Evolutionary conservation across 1,284 basidiomycete genomes (phyloP).

Genomic region (Coriolopsis trogii): DNA sequence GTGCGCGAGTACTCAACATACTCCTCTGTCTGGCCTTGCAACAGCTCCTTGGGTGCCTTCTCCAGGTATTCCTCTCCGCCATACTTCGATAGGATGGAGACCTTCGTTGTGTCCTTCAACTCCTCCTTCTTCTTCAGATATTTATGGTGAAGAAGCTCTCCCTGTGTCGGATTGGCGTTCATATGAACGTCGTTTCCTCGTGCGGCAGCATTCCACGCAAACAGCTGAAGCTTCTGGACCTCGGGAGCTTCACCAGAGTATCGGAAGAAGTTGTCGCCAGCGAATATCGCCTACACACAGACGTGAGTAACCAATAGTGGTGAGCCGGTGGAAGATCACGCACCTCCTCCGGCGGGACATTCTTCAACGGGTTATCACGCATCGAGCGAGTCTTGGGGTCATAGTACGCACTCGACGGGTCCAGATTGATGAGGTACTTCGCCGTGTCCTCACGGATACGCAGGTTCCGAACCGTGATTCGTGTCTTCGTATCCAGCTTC

Average conservation of each 20-base stretch:
- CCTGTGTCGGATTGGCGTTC: constrained; percentile 96
- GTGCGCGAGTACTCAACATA: constrained; percentile 97
- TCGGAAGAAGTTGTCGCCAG: constrained; percentile 95
- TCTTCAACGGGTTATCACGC: constrained; percentile 91
- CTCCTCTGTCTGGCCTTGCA: constrained; percentile 94
- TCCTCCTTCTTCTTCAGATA: constrained; percentile 93
- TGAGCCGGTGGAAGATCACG: constrained; percentile 29
- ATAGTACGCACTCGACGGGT: constrained; percentile 96
- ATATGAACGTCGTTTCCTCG: constrained; percentile 95
- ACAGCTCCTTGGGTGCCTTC: constrained; percentile 84
- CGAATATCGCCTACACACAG: constrained; percentile 74
- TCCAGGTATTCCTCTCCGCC: constrained; percentile 95
- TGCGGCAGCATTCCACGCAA: constrained; percentile 96
- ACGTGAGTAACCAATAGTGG: constrained; percentile 10
- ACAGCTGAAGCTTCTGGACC: constrained; percentile 91
- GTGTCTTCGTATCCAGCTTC: constrained; percentile 96
- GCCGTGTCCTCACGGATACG: constrained; percentile 99
- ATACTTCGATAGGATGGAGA: constrained; percentile 87
- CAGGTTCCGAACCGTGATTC: constrained; percentile 97
- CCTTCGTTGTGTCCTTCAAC: constrained; percentile 85
- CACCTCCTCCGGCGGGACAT: constrained; percentile 84
- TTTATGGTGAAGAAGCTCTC: constrained; percentile 89
- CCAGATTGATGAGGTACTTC: constrained; percentile 97
- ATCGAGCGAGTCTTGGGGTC: constrained; percentile 99
- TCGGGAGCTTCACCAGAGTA: constrained; percentile 90